Percentiles rank a stretch among this genome's conserved stretches.
Conservation (phyloP, 1,139 yeast genomes). For the Scheffersomyces stambukii region DNA sequence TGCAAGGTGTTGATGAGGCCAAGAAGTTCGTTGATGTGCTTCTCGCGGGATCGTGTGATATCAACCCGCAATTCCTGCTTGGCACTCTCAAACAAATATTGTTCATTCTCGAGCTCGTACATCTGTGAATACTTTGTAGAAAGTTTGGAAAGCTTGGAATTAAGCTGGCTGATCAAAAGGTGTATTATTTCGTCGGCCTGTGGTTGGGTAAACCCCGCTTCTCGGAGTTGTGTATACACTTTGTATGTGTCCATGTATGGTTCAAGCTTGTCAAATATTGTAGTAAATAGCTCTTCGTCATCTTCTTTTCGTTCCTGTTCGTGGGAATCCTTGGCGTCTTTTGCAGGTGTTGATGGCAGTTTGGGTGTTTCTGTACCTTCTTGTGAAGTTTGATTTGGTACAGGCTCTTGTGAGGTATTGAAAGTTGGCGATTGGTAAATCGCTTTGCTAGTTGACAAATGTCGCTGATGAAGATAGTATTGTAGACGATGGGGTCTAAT, state of each 20-base stretch:
- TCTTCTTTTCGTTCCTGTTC: slow-evolving; percentile 1
- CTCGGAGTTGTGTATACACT: slow-evolving; percentile 36
- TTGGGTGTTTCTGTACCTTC: too few relatives aligned
- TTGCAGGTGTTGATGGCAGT: too few relatives aligned
- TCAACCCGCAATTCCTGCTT: slow-evolving; percentile 84
- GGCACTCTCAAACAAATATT: slow-evolving; percentile 87
- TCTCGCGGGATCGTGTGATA: slow-evolving; percentile 67
- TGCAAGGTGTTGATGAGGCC: slow-evolving; percentile 67
- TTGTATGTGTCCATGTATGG: slow-evolving; percentile 51
- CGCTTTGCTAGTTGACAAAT: too few relatives aligned
- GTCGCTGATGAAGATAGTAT: too few relatives aligned
- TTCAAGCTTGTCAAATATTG: slow-evolving; percentile 40
- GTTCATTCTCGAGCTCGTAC: slow-evolving; percentile 78
- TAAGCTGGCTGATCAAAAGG: slow-evolving; percentile 46
- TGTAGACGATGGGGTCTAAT: too few relatives aligned
- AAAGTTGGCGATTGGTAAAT: too few relatives aligned
- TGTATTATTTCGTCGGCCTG: slow-evolving; percentile 55
- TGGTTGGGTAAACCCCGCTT: slow-evolving; percentile 46
- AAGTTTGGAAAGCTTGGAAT: slow-evolving; percentile 53
- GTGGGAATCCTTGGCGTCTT: too few relatives aligned
- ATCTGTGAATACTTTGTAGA: slow-evolving; percentile 58
- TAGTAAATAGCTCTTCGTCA: slow-evolving; percentile 21
- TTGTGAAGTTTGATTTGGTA: too few relatives aligned
- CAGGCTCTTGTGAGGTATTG: too few relatives aligned
- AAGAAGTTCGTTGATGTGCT: slow-evolving; percentile 64